Evolutionary conservation across 2,329 filamentous ascomycete genomes (phyloP).

Genomic region (Acephala macrosclerotiorum): DNA sequence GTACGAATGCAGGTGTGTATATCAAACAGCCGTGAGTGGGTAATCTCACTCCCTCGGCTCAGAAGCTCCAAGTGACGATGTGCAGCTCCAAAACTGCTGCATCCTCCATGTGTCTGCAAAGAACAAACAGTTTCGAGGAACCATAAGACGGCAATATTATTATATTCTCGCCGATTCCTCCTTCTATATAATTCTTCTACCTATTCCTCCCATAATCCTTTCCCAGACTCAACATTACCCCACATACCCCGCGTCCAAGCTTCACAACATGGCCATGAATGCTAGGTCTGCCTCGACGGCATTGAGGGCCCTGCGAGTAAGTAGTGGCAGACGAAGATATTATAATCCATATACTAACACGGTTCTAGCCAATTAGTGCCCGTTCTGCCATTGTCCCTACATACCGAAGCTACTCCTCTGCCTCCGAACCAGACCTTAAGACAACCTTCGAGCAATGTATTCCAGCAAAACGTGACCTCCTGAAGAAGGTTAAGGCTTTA

Average conservation of each 20-base stretch:
- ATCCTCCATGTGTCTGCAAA: conserved; percentile 2
- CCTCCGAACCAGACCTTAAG: conserved; percentile 89
- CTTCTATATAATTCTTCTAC: not conserved
- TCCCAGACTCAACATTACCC: conserved; percentile 27
- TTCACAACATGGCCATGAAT: conserved; percentile 66
- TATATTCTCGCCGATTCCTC: not conserved
- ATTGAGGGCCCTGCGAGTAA: conserved; percentile 69
- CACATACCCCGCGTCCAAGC: conserved; percentile 35
- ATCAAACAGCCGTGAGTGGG: conserved; percentile 18
- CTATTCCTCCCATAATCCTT: not conserved
- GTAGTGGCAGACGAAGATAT: conserved; percentile 37
- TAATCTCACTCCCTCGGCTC: conserved; percentile 25
- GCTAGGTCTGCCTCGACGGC: conserved; percentile 68
- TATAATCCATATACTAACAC: conserved; percentile 19
- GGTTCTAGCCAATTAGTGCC: conserved; percentile 41
- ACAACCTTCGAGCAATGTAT: conserved; percentile 83
- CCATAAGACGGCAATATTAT: not conserved
- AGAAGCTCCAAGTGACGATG: conserved; percentile 1
- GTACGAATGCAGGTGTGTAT: too few relatives aligned
- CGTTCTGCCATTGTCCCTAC: conserved; percentile 43
- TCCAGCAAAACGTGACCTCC: conserved; percentile 89
- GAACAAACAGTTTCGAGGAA: conserved; percentile 10
- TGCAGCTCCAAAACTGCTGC: conserved; percentile 11
- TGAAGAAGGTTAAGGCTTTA: conserved; percentile 92
- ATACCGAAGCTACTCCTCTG: conserved; percentile 71